phyloP scores from a whole-genome alignment of 208 protist genomes.

The Acanthamoeba castellanii region DNA sequence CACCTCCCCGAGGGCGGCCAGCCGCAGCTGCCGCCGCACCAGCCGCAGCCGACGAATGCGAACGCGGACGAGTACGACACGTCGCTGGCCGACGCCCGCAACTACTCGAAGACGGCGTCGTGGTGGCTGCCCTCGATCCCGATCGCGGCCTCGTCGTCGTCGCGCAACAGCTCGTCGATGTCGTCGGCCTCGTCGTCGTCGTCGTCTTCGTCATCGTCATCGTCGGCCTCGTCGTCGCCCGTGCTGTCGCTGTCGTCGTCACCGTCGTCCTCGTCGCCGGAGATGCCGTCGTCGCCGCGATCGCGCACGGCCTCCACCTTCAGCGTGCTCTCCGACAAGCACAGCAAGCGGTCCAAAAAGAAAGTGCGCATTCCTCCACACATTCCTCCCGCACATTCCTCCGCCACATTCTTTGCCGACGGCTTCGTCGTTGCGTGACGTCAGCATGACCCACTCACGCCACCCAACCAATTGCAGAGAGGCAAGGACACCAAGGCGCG shows the following conservation, averaged over 20 bases:
- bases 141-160: constrained; percentile 20
- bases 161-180: background rate
- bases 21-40: background rate
- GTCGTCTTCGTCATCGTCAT: background rate
- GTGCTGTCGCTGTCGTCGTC: background rate
- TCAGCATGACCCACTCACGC: no score
- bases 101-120: background rate
- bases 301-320: background rate
- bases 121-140: constrained; percentile 45
- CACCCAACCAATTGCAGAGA: background rate
- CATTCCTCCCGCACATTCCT: background rate
- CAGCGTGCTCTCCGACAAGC: background rate
- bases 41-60: background rate
- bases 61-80: background rate
- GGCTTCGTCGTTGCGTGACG: no score
- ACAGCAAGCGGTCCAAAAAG: constrained; percentile 7
- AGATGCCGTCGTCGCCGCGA: background rate
- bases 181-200: constrained; percentile 9
- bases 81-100: background rate
- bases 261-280: background rate
- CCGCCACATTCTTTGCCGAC: no score
- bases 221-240: background rate
- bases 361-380: background rate
- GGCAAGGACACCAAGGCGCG: constrained; percentile 30
- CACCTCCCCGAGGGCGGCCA: background rate